Percentiles rank a stretch among this genome's conserved stretches.
phyloP scores from a whole-genome alignment of 2,329 filamentous ascomycete species.

The Zymoseptoria brevis region DNA sequence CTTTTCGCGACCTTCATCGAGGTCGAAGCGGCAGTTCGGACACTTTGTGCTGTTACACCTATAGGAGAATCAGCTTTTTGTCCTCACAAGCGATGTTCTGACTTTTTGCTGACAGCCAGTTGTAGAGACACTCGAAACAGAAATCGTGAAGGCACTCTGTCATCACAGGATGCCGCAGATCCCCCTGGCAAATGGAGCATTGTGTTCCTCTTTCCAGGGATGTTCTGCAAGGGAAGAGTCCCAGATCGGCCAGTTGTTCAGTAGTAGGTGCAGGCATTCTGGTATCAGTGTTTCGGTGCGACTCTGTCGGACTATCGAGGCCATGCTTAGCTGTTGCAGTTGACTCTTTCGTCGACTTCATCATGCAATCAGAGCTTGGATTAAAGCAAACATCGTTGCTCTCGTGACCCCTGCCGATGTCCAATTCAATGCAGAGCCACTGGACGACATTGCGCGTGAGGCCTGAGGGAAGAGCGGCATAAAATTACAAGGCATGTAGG shows the following conservation, averaged over 20 bases:
- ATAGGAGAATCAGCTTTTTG: neutral
- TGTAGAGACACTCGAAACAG: conserved; percentile 11
- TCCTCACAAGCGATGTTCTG: neutral
- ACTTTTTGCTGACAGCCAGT: conserved; percentile 1
- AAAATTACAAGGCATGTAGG: too few relatives aligned
- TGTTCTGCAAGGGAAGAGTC: conserved; percentile 4
- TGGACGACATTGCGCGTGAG: neutral
- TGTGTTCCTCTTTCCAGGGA: conserved; percentile 4
- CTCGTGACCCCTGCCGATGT: neutral
- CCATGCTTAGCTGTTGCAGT: neutral
- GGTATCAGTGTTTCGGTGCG: neutral
- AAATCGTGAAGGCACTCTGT: conserved; percentile 12
- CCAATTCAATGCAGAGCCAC: neutral
- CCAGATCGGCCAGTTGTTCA: conserved; percentile 7
- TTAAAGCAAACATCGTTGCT: neutral
- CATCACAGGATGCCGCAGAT: conserved; percentile 5
- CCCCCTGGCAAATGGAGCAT: conserved; percentile 11
- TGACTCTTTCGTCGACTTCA: neutral
- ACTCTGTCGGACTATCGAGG: neutral
- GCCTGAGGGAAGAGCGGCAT: neutral
- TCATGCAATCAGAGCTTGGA: neutral
- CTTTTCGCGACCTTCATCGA: neutral
- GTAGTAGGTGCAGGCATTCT: conserved; percentile 3
- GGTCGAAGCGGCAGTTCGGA: conserved; percentile 4
- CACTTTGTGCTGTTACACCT: conserved; percentile 4